These are phyloP conservation scores for Carnegiea gigantea DNA, from an alignment of 179 eudicot genomes.

Conservation along the genomic window DNA sequence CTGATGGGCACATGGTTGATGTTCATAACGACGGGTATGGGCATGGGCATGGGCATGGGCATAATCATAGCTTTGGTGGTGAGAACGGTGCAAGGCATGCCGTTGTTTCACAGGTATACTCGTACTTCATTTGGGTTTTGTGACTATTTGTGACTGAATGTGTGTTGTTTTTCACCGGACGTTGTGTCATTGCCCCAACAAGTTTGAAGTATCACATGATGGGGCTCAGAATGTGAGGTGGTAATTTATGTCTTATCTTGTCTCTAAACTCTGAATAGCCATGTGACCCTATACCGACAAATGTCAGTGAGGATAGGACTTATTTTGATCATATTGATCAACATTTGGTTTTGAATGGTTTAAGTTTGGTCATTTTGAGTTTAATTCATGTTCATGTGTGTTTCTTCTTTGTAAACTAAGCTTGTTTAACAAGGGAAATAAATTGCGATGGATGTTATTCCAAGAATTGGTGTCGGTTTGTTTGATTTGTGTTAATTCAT, in stretches of 20 bases:
- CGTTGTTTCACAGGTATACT: slow-evolving; percentile 44
- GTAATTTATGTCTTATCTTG: background rate
- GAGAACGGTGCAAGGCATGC: slow-evolving; percentile 33
- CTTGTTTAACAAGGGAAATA: background rate
- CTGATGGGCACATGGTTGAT: slow-evolving; percentile 28
- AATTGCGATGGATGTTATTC: background rate
- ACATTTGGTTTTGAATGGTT: background rate
- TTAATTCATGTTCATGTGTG: background rate
- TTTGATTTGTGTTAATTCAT: too few relatives aligned
- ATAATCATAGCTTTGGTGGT: slow-evolving; percentile 31
- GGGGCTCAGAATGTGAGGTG: background rate
- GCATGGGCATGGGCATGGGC: slow-evolving; percentile 18
- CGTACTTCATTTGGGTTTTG: background rate
- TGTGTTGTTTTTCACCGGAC: background rate
- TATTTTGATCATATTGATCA: background rate
- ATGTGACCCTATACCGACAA: background rate
- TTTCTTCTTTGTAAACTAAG: background rate
- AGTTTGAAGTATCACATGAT: background rate
- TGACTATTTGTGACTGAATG: background rate
- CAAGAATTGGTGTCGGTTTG: too few relatives aligned
- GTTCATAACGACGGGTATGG: slow-evolving; percentile 23
- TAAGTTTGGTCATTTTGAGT: background rate
- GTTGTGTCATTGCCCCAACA: background rate
- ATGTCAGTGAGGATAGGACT: background rate
- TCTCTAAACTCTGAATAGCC: background rate